Evolutionary conservation across 768 basidiomycete species (phyloP).

Genomic region (Trametopsis cervina): DNA sequence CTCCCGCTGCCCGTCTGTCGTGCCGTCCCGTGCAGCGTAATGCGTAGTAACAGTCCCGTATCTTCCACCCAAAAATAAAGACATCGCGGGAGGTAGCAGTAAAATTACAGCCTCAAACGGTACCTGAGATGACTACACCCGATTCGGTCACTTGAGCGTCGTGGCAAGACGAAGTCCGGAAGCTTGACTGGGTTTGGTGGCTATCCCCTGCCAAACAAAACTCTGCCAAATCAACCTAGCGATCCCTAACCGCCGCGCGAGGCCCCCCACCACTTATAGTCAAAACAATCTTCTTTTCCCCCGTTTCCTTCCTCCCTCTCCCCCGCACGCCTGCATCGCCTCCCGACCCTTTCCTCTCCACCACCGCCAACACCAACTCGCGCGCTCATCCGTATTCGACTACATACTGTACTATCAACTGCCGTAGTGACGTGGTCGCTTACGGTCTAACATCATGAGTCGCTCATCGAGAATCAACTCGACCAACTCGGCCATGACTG

Average conservation of each 20-base stretch:
- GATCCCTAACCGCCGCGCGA: not conserved
- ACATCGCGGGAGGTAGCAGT: not conserved
- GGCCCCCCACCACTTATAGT: not conserved
- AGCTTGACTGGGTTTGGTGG: constrained; percentile 7
- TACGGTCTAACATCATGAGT: constrained; percentile 5
- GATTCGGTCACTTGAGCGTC: not conserved
- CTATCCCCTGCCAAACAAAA: constrained; percentile 9
- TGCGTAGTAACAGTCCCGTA: no score
- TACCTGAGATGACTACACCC: not conserved
- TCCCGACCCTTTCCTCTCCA: not conserved
- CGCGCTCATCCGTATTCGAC: not conserved
- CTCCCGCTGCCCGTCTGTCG: no score
- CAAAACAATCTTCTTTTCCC: constrained; percentile 4
- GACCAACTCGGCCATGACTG: not conserved
- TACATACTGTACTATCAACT: not conserved
- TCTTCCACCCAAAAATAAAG: not conserved
- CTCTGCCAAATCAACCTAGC: constrained; percentile 6
- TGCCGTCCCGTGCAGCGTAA: no score
- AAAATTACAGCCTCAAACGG: not conserved
- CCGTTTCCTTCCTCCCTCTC: constrained; percentile 2
- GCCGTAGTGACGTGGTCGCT: not conserved
- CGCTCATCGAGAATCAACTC: constrained; percentile 6
- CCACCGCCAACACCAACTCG: not conserved
- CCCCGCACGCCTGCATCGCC: not conserved
- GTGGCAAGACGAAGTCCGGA: not conserved